Evolutionary conservation across 805 yeast species (phyloP), one percentile per base, ranked within the genome.

Genomic region (Kluyveromyces nonfermentans): DNA sequence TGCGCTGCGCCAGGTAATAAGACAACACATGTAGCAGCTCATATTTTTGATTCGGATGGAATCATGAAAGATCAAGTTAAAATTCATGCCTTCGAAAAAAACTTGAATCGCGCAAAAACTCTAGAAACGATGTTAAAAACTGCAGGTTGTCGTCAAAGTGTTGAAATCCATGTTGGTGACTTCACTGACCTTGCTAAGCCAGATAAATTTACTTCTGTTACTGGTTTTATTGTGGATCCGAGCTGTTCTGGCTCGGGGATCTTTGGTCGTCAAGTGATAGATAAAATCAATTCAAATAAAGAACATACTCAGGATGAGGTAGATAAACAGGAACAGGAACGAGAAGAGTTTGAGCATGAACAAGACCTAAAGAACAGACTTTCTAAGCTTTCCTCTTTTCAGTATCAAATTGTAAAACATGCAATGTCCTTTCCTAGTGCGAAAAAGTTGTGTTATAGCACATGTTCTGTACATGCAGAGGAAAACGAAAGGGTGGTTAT

Each of bases 1-100:
- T 89, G 97, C 66, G 89, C 97, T 2, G 98, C 99, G 0, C 99
- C 99, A 4, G 99, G 99, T 5, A 93, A 93, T 63, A 94, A 93
- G 61, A 93, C 99, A 0, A 86, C 97, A 0, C 97, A 90, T 64
- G 67, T 82, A 18, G 96, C 96, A 0, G 77, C 93, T 0, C 48
- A 60, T 9, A 54, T 54, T 40, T 54, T 61, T 46, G 49, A 46
- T 40, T 40, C 45, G 6, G 48, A 46, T n/a, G 47, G 35, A 5
- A 46, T 47, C 9, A 32, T 34, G 2, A 42, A 33, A 10, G 47
- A 45, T 6, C 42, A 39, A 7, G 54, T 57, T 15, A 55, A 62
- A 14, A 79, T 88, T 8, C 72, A 72, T 52, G 98, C 98, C 0
- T 93, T 88, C 64, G 99, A 93, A 63, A 75, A 88, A 57, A 95